Base-by-base conservation (phyloP, 345 rosid species). In the Pseudoturritis turrita region DNA sequence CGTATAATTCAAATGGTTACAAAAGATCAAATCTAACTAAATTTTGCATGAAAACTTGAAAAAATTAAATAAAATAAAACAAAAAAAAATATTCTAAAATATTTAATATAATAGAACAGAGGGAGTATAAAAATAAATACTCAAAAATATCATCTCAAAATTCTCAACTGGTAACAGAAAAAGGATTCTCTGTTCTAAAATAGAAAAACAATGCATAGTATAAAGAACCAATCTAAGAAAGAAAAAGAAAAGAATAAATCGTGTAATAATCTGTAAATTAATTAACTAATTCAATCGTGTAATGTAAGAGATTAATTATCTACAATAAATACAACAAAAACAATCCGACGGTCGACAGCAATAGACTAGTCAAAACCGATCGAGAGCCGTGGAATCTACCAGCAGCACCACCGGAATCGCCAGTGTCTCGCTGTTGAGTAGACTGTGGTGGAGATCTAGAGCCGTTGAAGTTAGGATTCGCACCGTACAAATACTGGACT, bases 401-500 rank as follows among this genome's bases (percentile, higher is more conserved):
- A 54, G 65, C 65, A 63, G 45, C 70, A 54, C 77, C 85, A 47
- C 78, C 86, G 45, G 78, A 46, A 44, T 17, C 64, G 22, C 73
- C 82, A 35, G 81, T 71, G 4, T 90, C 97, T 12, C 84, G 79
- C 76, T 84, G 77, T 62, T 80, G 87, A 41, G 57, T 74, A 2
- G 74, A 25, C 19, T 85, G n/a, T 56, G 86, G 28, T 19, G 77
- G 5, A 44, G 79, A 0, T 18, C 7, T 31, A 10, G 92, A 10
- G 5, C 89, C 90, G 46, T 81, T 86, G 44, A 26, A 88, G 36
- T 77, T 87, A 8, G 95, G 93, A 75, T 94, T 91, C 45, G 14
- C 9, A 13, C 96, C 98, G 62, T 91, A 94, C 80, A 94, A 37
- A 6, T 5, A 9, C 67, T 88, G 97, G 18, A 91, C 79, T n/a